phyloP scores from a whole-genome alignment of 2,329 filamentous ascomycete genomes.

The Colletotrichum euphorbiae region DNA sequence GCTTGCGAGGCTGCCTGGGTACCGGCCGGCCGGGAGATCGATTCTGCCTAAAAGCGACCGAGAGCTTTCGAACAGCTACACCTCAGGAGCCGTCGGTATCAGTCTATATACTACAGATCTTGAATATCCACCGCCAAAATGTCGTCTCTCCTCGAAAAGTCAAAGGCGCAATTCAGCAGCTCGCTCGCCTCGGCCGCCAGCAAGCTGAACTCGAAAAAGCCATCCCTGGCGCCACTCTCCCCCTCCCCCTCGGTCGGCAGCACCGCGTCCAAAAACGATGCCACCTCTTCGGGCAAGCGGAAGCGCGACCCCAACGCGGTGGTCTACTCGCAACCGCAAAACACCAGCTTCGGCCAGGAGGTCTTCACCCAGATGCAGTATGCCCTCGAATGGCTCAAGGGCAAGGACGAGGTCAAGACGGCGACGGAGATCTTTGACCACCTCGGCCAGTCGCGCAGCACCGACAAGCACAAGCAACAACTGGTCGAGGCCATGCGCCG shows the following conservation, averaged over 20 bases:
- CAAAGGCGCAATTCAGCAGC: conserved; percentile 71
- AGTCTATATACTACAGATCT: background rate
- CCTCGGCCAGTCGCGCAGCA: conserved; percentile 75
- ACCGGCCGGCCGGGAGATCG: background rate
- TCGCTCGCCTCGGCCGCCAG: conserved; percentile 72
- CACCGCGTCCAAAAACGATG: conserved; percentile 60
- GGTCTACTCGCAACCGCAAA: conserved; percentile 81
- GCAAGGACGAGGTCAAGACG: conserved; percentile 74
- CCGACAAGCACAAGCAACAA: conserved; percentile 70
- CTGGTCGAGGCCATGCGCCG: conserved; percentile 76
- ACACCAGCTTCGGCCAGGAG: conserved; percentile 80
- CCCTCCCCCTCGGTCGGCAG: conserved; percentile 70
- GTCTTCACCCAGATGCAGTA: conserved; percentile 90
- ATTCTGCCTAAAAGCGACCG: background rate
- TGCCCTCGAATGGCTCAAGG: conserved; percentile 84
- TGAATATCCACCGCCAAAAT: conserved; percentile 53
- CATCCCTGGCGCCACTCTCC: conserved; percentile 67
- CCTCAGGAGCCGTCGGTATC: background rate
- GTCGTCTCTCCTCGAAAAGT: conserved; percentile 73
- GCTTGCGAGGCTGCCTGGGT: background rate
- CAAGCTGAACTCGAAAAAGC: conserved; percentile 67
- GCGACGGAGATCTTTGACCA: conserved; percentile 85
- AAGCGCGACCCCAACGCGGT: conserved; percentile 67
- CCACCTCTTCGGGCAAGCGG: conserved; percentile 69
- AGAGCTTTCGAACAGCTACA: background rate